A percentile compares a stretch with the other conserved stretches of the same genome.
Evolutionary conservation across 768 basidiomycete genomes (phyloP).

Genomic region (Dioszegia crocea): DNA sequence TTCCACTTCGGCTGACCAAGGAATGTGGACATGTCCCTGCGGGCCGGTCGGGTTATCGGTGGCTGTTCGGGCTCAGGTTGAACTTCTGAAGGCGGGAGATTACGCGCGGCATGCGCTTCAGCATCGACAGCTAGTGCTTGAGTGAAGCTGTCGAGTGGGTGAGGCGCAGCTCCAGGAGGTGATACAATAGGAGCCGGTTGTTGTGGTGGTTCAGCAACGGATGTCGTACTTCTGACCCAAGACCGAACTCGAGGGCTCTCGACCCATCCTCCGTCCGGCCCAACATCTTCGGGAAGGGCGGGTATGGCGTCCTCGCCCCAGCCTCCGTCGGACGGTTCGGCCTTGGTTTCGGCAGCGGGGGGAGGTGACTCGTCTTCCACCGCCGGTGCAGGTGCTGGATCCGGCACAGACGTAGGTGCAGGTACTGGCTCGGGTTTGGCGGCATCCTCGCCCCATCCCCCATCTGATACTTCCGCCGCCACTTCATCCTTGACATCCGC

Average conservation of each 20-base stretch:
- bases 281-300: neutral
- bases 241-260: neutral
- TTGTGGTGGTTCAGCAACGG: neutral
- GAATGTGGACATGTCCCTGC: too few relatives aligned
- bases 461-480: neutral
- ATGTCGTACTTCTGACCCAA: neutral
- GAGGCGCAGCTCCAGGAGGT: too few relatives aligned
- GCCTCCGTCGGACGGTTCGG: neutral
- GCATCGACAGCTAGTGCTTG: too few relatives aligned
- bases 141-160: too few relatives aligned
- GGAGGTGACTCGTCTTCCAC: neutral
- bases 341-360: neutral
- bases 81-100: too few relatives aligned
- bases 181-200: too few relatives aligned
- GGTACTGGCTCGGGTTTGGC: neutral
- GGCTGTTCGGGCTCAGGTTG: too few relatives aligned
- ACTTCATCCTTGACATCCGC: neutral
- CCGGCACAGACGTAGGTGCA: neutral
- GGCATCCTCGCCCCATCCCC: neutral
- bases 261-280: neutral
- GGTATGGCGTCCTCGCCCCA: neutral
- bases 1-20: neutral
- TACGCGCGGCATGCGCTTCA: too few relatives aligned
- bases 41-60: too few relatives aligned
- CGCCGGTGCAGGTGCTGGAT: neutral